These are phyloP conservation scores for Solanum pimpinellifolium DNA, from an alignment of 257 asterid genomes.

Conservation along the genomic window DNA sequence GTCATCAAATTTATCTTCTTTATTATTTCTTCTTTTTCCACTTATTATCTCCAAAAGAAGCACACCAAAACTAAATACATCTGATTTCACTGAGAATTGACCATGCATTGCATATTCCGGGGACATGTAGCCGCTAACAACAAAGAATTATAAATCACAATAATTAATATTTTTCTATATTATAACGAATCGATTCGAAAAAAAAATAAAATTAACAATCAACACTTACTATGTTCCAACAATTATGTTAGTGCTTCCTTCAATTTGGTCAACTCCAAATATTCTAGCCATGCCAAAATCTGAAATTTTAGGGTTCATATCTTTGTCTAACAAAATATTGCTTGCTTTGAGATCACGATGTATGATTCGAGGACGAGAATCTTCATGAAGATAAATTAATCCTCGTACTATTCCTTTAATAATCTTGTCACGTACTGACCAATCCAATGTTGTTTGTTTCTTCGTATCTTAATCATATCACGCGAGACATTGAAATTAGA, in stretches of 20 bases:
- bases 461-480: background rate
- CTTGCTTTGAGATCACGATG: background rate
- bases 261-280: background rate
- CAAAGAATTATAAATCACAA: background rate
- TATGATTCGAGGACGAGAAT: background rate
- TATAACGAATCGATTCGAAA: background rate
- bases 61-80: background rate
- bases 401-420: background rate
- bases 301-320: background rate
- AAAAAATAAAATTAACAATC: background rate
- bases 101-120: background rate
- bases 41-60: background rate
- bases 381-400: background rate
- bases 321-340: background rate
- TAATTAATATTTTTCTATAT: background rate
- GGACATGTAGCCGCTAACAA: background rate
- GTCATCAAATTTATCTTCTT: background rate
- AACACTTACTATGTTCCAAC: background rate
- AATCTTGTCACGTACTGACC: background rate
- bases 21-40: background rate
- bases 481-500: background rate
- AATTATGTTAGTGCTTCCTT: background rate
- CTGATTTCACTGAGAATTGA: background rate
- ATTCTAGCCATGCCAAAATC: background rate
- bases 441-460: background rate